phyloP scores from a whole-genome alignment of 2,329 filamentous ascomycete genomes.

The Trichoderma hamatum region DNA sequence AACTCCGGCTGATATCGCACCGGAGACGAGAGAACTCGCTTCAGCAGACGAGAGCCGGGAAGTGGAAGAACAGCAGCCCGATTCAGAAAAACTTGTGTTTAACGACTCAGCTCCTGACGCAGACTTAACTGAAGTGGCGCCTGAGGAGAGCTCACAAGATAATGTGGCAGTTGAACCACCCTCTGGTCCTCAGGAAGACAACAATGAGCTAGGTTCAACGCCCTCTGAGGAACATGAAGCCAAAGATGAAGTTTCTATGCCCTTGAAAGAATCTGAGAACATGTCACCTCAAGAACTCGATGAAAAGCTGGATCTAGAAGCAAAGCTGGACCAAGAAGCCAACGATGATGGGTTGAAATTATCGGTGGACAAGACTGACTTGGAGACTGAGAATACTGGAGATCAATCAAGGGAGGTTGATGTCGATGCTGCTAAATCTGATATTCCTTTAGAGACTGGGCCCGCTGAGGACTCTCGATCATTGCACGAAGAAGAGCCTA shows the following conservation, averaged over 20 bases:
- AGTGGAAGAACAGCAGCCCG: background rate
- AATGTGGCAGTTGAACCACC: slow-evolving; percentile 32
- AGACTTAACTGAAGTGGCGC: background rate
- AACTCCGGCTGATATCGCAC: background rate
- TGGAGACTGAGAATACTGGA: slow-evolving; percentile 1
- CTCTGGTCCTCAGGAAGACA: slow-evolving; percentile 36
- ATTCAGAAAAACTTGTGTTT: background rate
- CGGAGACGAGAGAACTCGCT: background rate
- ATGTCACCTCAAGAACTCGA: slow-evolving; percentile 23
- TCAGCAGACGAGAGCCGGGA: background rate
- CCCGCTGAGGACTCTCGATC: background rate
- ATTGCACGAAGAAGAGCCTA: slow-evolving; percentile 18
- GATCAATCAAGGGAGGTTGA: background rate
- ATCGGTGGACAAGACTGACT: background rate
- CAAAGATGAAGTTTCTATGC: slow-evolving; percentile 38
- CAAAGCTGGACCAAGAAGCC: slow-evolving; percentile 8
- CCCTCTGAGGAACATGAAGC: slow-evolving; percentile 41
- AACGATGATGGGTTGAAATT: background rate
- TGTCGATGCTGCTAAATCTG: background rate
- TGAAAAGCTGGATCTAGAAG: background rate
- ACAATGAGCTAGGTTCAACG: slow-evolving; percentile 37
- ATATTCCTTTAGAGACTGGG: slow-evolving; percentile 1
- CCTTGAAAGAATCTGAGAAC: slow-evolving; percentile 37
- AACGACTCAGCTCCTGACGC: background rate
- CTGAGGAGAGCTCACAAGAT: slow-evolving; percentile 22